Base-by-base conservation (phyloP, 306 rosid species). In the Gastrolobium villosum region DNA sequence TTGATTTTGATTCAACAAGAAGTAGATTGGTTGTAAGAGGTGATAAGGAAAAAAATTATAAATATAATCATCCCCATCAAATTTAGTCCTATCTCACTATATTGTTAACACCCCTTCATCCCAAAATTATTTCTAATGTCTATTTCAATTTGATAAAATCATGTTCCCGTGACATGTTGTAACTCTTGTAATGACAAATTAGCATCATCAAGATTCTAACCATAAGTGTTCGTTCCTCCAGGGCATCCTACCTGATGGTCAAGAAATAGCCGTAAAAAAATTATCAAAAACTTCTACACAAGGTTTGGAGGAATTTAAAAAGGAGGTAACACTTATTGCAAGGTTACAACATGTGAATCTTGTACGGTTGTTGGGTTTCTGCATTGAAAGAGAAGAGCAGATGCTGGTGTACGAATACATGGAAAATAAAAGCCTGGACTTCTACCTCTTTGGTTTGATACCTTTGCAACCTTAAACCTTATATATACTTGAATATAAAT, bases 321-420 rank as follows among this genome's bases (percentile, higher is more conserved):
- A 84, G 45, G 94, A 90, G 72, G 86, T 87, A 40, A 48, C 76
- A 10, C 82, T 82, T 8, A 85, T 84, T 0, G 89, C 89, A 68
- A 82, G 85, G 32, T 75, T 89, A 10, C 89, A 89, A 26, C 93
- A 89, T 66, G 83, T 82, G 13, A 87, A 89, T 56, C 86, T 86
- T 52, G 84, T 79, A 26, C 65, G 78, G 26, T 10, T 79, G 52
- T 10, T 62, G 65, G 89, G 93, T 34, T 89, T 63, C 48, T 84
- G 82, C 79, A 59, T 45, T 10, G 76, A 80, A 9, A 61, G 68
- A 11, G 83, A 87, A 5, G 87, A 86, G 45, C 82, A 82, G 63
- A 79, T 88, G 82, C 31, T 86, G 75, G 60, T 86, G 50, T 86
- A 88, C 4, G 87, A 88, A 63, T 80, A 71, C 86, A 77, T 88